Evolutionary conservation across 331 rosid species (phyloP), one percentile per base, ranked within the genome.

Genomic region (Ulmus americana): DNA sequence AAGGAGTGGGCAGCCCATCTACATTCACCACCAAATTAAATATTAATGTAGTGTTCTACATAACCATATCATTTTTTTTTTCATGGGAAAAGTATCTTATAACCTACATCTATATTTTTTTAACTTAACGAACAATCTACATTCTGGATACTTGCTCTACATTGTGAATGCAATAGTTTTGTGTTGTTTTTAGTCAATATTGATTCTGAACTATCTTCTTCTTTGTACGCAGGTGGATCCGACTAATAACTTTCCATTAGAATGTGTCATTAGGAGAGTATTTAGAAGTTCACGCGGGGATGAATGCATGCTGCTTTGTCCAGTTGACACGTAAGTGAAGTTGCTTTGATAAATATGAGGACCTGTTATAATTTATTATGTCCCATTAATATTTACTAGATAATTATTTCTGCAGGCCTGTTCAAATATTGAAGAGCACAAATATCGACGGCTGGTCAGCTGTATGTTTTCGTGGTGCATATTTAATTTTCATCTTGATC

Each of bases 271-370:
- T 59, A 84, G 97, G 75, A 90, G 97, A 80, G 82, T 85, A 35
- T 86, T 85, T 75, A 81, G 73, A 79, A 90, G 88, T 71, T 86
- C 95, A 6, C 73, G 70, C 43, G 86, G 85, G 43, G 82, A 80
- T 15, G 90, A 86, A 64, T 90, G 91, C 70, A 72, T 90, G 90
- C 74, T 90, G 74, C 84, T 90, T 13, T 84, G 86, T 76, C 97
- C 97, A 6, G 90, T 78, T 67, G 97, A 90, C 76, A 84, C 83
- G 97, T 90, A 79, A 86, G 96, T 82, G 22, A 13, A 28, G 41
- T 38, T 54, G 10, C 61, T 15, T 28, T 28, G 35, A 28, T 28
- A 28, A 28, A 28, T 28, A 28, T 28, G 35, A 28, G 35, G 0
- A 28, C 51, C 9, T 42, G 4, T 28, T 28, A 28, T 42, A 53